Evolutionary conservation across 768 basidiomycete species (phyloP), one percentile per base, ranked within the genome.

Genomic region (Mycena vitilis): DNA sequence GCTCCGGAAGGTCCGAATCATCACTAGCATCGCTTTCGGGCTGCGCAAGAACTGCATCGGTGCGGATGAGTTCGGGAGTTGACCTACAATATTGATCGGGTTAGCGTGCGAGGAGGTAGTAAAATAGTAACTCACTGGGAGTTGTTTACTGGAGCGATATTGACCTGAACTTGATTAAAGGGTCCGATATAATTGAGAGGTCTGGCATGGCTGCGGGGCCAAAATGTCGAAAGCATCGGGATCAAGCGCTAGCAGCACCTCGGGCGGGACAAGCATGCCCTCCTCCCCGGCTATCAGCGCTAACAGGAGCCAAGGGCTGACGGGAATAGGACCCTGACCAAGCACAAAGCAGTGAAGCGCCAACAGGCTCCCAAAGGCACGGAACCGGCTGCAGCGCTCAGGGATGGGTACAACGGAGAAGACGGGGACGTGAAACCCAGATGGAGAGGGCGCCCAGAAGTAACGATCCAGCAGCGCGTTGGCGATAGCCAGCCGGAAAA

Each of bases 301-400:
- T 1, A 61, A 37, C 1, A 67, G 8, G 1, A 66, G 44, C 65
- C 65, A 66, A 18, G 61, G 20, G 36, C 65, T 66, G n/a, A 66
- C 22, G 18, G 66, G 66, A 16, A 6, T 20, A 0, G 66, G 66
- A 2, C 53, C 66, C 1, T 20, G 16, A 2, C 8, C 16, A 0
- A 67, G 47, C 2, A 22, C 5, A 15, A 4, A 37, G 37, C 51
- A 67, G 18, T 67, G 60, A 20, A 67, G 11, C 11, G 66, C 66
- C 2, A 67, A 54, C 0, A 67, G 23, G 1, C 4, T 23, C 0
- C 66, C 66, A 10, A 56, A 34, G 0, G 66, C 66, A 0, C n/a
- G 10, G 23, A 67, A 66, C 10, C 18, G 1, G 3, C 20, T 36
- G 25, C 13, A 3, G 4, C 53, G 12, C 16, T 10, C 1, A 1